phyloP scores from a whole-genome alignment of 768 basidiomycete genomes.

The Naematelia encephala region DNA sequence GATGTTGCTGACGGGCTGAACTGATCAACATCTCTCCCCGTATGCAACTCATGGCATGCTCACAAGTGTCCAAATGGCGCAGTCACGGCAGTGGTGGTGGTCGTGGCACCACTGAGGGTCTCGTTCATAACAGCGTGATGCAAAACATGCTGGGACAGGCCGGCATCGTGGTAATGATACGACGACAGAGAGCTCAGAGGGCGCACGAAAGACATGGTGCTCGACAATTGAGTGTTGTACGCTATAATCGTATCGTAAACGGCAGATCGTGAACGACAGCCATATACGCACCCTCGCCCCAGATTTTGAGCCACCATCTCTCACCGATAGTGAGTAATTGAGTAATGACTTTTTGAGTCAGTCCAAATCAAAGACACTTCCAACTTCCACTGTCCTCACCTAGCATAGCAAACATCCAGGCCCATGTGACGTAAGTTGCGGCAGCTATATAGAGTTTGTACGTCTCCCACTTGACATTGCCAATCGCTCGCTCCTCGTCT shows the following conservation, averaged over 20 bases:
- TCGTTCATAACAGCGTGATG: conserved; percentile 16
- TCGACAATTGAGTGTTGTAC: conserved; percentile 16
- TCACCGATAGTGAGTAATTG: conserved; percentile 39
- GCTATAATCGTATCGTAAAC: conserved; percentile 18
- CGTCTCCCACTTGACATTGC: conserved; percentile 73
- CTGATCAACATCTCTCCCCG: too few species aligned
- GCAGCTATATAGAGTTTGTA: conserved; percentile 56
- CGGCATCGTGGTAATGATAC: conserved; percentile 16
- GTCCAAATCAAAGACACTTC: too few species aligned
- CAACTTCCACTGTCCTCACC: too few species aligned
- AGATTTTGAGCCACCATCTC: conserved; percentile 68
- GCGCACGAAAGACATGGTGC: conserved; percentile 14
- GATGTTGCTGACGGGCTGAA: conserved; percentile 32
- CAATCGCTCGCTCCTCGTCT: conserved; percentile 63
- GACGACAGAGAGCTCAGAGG: conserved; percentile 8
- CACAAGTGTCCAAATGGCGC: not conserved
- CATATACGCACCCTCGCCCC: conserved; percentile 59
- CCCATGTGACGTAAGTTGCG: conserved; percentile 45
- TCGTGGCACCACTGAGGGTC: not conserved
- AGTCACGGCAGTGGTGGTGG: conserved; percentile 1
- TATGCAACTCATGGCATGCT: not conserved
- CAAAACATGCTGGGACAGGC: conserved; percentile 27
- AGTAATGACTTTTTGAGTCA: conserved; percentile 22
- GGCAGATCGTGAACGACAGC: not conserved
- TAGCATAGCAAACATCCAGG: conserved; percentile 54